phyloP scores from a whole-genome alignment of 345 rosid genomes.

The Aurinia saxatilis region DNA sequence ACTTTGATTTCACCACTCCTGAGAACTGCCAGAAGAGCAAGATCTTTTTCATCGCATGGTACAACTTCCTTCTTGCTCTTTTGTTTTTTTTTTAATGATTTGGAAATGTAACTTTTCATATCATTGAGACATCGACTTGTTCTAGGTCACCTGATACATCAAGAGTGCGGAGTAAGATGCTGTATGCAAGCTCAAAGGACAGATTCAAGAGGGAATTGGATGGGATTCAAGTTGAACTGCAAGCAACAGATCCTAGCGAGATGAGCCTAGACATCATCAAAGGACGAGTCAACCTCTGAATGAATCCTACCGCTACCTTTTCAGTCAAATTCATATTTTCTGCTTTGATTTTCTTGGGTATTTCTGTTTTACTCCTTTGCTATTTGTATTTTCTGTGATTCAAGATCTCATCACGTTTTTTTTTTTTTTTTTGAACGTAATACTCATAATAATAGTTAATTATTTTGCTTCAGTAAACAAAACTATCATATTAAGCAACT shows the following conservation, averaged over 20 bases:
- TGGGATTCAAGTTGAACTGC: constrained; percentile 68
- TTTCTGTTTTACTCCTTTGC: background rate
- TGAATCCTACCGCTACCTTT: constrained; percentile 1
- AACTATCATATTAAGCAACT: background rate
- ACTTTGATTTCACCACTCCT: constrained; percentile 48
- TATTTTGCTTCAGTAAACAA: constrained; percentile 15
- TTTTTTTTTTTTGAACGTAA: constrained; percentile 7
- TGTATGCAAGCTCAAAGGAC: constrained; percentile 71
- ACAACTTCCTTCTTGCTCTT: background rate
- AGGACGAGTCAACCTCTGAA: constrained; percentile 39
- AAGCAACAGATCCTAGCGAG: constrained; percentile 72
- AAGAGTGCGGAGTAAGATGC: constrained; percentile 68
- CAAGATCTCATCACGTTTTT: background rate
- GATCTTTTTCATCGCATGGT: constrained; percentile 76
- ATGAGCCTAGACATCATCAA: constrained; percentile 64
- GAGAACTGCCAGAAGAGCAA: constrained; percentile 74
- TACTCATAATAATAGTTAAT: constrained; percentile 1
- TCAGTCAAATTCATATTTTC: constrained; percentile 6
- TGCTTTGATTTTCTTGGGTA: background rate
- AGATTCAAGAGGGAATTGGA: constrained; percentile 73
- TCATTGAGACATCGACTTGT: constrained; percentile 1
- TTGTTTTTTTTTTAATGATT: background rate
- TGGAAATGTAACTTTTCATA: background rate
- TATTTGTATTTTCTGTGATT: constrained; percentile 16
- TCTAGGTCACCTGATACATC: constrained; percentile 63